Evolutionary conservation across 2,329 filamentous ascomycete genomes (phyloP).

Genomic region (Epichloe gansuensis): DNA sequence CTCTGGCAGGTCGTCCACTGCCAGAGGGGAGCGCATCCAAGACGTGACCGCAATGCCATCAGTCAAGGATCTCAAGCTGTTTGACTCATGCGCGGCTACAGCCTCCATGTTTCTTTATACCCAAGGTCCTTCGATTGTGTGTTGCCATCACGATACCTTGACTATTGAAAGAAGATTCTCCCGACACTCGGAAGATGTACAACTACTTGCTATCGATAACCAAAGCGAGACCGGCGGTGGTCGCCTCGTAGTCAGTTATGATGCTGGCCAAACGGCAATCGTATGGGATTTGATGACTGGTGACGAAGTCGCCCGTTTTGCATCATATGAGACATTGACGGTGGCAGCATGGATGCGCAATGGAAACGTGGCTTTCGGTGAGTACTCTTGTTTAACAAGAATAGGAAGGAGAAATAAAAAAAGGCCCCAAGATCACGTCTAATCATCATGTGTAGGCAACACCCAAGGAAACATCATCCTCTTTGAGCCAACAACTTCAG

Average conservation of each 20-base stretch:
- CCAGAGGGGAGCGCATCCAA: conserved; percentile 27
- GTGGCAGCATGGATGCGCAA: conserved; percentile 93
- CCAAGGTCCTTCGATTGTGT: conserved; percentile 68
- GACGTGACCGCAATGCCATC: conserved; percentile 40
- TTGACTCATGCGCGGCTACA: conserved; percentile 83
- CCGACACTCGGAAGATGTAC: conserved; percentile 69
- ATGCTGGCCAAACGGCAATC: conserved; percentile 80
- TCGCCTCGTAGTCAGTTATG: conserved; percentile 82
- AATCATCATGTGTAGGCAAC: conserved; percentile 50
- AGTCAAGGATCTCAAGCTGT: conserved; percentile 39
- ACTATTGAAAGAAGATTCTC: conserved; percentile 79
- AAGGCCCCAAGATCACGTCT: neutral
- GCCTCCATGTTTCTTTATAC: conserved; percentile 84
- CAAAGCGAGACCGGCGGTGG: conserved; percentile 77
- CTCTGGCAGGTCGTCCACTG: conserved; percentile 41
- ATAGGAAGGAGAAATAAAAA: neutral
- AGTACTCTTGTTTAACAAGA: conserved; percentile 16
- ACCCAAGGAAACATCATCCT: conserved; percentile 84
- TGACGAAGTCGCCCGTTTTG: conserved; percentile 81
- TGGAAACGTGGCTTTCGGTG: conserved; percentile 93
- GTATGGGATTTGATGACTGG: conserved; percentile 95
- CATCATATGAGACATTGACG: conserved; percentile 74
- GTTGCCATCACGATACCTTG: conserved; percentile 84
- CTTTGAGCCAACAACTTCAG: conserved; percentile 85
- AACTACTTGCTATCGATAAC: conserved; percentile 79